Conservation (phyloP, 2,329 filamentous ascomycete species). For the Fusarium buharicum region DNA sequence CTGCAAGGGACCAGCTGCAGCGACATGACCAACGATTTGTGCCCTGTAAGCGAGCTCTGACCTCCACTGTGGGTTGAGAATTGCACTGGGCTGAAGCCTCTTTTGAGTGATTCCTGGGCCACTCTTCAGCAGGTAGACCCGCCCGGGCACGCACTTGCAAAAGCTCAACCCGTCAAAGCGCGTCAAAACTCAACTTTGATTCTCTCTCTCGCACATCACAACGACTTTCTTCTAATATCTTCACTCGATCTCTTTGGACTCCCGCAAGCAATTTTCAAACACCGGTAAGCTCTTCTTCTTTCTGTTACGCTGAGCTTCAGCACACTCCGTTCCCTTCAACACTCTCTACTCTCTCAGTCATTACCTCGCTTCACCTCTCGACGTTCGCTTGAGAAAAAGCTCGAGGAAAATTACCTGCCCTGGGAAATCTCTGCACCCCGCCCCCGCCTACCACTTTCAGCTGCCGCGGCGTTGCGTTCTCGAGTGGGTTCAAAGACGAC, state of each 20-base stretch:
- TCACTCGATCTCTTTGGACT: conserved; percentile 20
- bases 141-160: conserved; percentile 45
- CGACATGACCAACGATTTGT: conserved; percentile 38
- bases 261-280: conserved; percentile 10
- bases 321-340: not conserved
- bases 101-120: conserved; percentile 3
- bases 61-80: conserved; percentile 21
- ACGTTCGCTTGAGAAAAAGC: conserved; percentile 29
- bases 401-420: conserved; percentile 31
- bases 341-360: not conserved
- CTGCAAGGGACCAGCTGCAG: conserved; percentile 40
- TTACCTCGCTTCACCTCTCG: conserved; percentile 3
- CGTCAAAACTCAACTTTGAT: conserved; percentile 23
- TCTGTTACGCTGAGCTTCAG: not conserved
- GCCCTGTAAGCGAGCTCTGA: conserved; percentile 38
- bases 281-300: conserved; percentile 17
- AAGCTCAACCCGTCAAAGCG: conserved; percentile 42
- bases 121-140: conserved; percentile 31
- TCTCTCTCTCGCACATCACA: conserved; percentile 35
- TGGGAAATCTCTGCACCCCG: conserved; percentile 48
- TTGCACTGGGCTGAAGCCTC: conserved; percentile 14
- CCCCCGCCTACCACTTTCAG: conserved; percentile 46
- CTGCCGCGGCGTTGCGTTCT: conserved; percentile 21
- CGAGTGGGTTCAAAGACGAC: conserved; percentile 27
- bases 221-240: conserved; percentile 32